Base-by-base conservation (phyloP, 73 alveolate genomes). In the Paramecium pentaurelia region DNA sequence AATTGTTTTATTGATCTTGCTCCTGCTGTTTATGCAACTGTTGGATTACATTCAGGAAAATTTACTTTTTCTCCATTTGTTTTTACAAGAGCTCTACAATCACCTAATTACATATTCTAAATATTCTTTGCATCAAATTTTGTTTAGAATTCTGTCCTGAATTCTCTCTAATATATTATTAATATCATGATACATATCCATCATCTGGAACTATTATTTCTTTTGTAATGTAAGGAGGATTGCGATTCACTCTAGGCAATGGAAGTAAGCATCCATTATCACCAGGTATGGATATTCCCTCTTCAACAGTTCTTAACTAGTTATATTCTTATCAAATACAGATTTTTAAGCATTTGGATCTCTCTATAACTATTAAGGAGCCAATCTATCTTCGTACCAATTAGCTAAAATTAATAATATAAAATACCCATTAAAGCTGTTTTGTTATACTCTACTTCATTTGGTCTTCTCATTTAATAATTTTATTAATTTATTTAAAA, bases 341-440 rank as follows among this genome's bases (percentile, higher is more conserved):
- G 77, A 44, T 47, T 80, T 80, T 8, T 22, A 4, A 10, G 77
- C 91, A 45, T 80, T 49, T 38, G 91, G 91, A 80, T 80, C 58
- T 45, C 91, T 40, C 30, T 80, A 49, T 47, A 45, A 80, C 44
- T 80, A 36, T 20, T 45, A 11, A 20, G 91, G 91, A 47, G 91
- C 91, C 12, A 80, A 47, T 44, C 91, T 80, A 80, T 80, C 91
- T 42, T 80, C 91, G 27, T 80, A 80, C 91, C 91, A 80, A 80
- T 80, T 80, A 14, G 91, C 91, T 80, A n/a, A 80, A 27, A 22
- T 22, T 42, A 20, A 42, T 45, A 5, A 4, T 20, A 68, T 20
- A 49, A 22, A 25, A n/a, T 80, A 80, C 91, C 91, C 91, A 80
- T 80, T 25, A 80, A 45, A 14, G 91, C 47, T 18, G 71, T 42